Conservation (phyloP, 1,284 basidiomycete genomes). For the Apiotrichum akiyoshidainum region DNA sequence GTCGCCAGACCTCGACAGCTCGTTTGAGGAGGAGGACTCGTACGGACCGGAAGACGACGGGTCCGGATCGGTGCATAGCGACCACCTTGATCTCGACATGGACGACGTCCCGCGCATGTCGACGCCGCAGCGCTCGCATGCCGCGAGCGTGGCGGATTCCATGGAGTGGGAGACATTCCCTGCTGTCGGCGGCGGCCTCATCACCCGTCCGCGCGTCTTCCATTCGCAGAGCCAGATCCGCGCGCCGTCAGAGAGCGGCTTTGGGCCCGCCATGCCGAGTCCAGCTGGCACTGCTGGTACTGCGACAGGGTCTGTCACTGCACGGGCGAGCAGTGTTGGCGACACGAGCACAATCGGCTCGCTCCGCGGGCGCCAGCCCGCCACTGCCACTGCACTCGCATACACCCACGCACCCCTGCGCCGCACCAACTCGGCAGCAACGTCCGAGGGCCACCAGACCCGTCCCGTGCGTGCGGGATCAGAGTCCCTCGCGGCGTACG, state of each 20-base stretch:
- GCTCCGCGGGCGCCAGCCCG: slow-evolving; percentile 14
- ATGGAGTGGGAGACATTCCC: slow-evolving; percentile 57
- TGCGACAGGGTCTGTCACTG: slow-evolving; percentile 45
- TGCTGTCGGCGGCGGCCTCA: slow-evolving; percentile 70
- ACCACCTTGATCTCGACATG: slow-evolving; percentile 1
- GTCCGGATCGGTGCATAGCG: neutral
- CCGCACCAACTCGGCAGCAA: slow-evolving; percentile 2
- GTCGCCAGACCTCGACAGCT: slow-evolving; percentile 8
- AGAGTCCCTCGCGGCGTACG: slow-evolving; percentile 7
- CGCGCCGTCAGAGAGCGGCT: slow-evolving; percentile 51
- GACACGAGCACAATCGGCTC: slow-evolving; percentile 39
- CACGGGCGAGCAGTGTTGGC: slow-evolving; percentile 45
- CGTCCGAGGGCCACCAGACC: neutral
- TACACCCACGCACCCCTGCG: neutral
- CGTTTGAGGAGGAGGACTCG: slow-evolving; percentile 57
- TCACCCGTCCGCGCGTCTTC: slow-evolving; percentile 68
- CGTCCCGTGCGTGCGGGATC: neutral
- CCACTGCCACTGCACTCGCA: slow-evolving; percentile 8
- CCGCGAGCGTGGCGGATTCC: neutral
- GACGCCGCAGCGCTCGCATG: slow-evolving; percentile 17
- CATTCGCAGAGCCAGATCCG: slow-evolving; percentile 67
- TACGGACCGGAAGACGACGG: slow-evolving; percentile 30
- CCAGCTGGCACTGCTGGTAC: slow-evolving; percentile 34
- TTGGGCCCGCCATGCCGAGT: slow-evolving; percentile 40
- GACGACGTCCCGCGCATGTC: slow-evolving; percentile 26